Base-by-base conservation (phyloP, 139 green algal species). In the Raphidocelis subcapitata region DNA sequence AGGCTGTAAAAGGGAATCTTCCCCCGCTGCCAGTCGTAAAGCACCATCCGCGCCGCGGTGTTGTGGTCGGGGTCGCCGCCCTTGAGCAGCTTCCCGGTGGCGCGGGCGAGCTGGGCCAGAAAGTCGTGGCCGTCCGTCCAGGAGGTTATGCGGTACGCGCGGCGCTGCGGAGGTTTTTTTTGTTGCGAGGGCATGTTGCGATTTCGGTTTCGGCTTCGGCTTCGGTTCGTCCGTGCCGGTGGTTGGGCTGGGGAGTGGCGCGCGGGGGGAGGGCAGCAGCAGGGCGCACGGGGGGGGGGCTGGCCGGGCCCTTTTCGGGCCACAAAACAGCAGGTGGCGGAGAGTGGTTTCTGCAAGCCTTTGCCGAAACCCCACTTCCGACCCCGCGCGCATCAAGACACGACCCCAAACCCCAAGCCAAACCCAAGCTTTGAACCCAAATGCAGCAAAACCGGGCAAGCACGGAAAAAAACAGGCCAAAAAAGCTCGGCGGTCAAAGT, bases 1-100 rank as follows among this genome's bases (percentile, higher is more conserved):
- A 96, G 85, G 5, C 82, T 90, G 82, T 97, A 99, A 87, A 93
- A 99, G 41, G 96, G 96, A 46, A 99, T 91, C 80, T 95, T 95
- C 64, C 96, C 96, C 21, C 95, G 86, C 85, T 99, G 96, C 94
- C 95, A 99, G 85, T 99, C 96, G 64, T 93, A 87, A 31, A 99
- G 88, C 69, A 99, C 87, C 90, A 97, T 98, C 64, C 93, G 91
- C 2, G 94, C 94, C 1, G 91, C 93, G 21, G 94, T 98, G 74
- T 97, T 96, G 41, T 97, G 79, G 84, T 99, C 95, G 5, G 95
- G 84, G 61, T 99, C 96, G 8, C 95, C 95, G 18, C 94, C 85
- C 67, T 85, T 85, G 10, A 91, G 71, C 60, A 91, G 84, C 76
- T 91, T 92, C 56, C 88, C 88, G 3, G 67, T 74, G 5, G 69